Conservation (phyloP, 495 filamentous ascomycete species). For the Trichoderma erinaceum region DNA sequence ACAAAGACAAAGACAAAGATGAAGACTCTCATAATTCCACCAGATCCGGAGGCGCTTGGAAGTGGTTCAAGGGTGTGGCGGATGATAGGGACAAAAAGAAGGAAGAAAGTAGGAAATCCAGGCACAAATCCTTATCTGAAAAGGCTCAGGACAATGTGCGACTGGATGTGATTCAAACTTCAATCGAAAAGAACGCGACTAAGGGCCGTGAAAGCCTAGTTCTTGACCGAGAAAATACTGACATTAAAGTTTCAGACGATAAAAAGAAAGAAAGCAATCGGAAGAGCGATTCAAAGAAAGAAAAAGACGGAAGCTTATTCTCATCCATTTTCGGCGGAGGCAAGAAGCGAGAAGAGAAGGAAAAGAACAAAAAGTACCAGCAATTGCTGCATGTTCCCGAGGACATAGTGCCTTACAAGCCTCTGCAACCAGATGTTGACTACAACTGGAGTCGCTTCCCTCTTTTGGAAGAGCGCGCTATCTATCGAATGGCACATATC, state of each 20-base stretch:
- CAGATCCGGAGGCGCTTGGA: conserved; percentile 77
- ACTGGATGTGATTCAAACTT: conserved; percentile 73
- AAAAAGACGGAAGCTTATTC: conserved; percentile 72
- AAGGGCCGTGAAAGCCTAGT: conserved; percentile 79
- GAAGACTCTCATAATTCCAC: conserved; percentile 36
- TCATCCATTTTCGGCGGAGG: conserved; percentile 84
- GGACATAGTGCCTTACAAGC: conserved; percentile 62
- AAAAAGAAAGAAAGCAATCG: conserved; percentile 72
- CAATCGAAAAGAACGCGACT: conserved; percentile 55
- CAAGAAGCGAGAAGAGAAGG: conserved; percentile 66
- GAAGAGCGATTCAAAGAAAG: conserved; percentile 79
- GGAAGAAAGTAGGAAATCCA: conserved; percentile 52
- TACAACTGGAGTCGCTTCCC: conserved; percentile 95
- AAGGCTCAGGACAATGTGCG: conserved; percentile 66
- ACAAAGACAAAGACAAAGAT: conserved; percentile 40
- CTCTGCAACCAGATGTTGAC: conserved; percentile 77
- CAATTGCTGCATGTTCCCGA: conserved; percentile 71
- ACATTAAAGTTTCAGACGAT: conserved; percentile 71
- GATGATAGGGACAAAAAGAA: conserved; percentile 43
- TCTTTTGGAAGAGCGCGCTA: conserved; percentile 92
- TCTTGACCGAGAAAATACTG: conserved; percentile 68
- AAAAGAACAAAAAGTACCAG: conserved; percentile 62
- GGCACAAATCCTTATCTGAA: conserved; percentile 47
- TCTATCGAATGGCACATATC: conserved; percentile 97
- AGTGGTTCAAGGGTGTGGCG: conserved; percentile 45